Percentiles rank a stretch among this genome's conserved stretches.
phyloP scores from a whole-genome alignment of 208 protist genomes.

The Blastocrithidia nonstop region DNA sequence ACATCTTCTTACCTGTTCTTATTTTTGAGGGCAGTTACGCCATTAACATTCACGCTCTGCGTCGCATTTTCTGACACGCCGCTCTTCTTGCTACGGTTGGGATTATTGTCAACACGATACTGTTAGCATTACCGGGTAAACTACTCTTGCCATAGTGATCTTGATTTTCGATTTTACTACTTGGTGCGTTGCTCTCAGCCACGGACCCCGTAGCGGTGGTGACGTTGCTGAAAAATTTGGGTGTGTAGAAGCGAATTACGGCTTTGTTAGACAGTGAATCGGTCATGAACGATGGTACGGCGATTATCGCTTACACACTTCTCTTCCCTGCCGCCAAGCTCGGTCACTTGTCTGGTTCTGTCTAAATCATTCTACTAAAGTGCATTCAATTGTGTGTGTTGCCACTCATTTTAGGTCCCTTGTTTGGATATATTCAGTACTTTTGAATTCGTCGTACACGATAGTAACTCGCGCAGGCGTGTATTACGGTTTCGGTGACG shows the following conservation, averaged over 20 bases:
- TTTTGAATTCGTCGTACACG: conserved; percentile 44
- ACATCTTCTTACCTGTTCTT: conserved; percentile 82
- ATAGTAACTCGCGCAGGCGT: conserved; percentile 38
- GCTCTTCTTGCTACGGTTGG: conserved; percentile 62
- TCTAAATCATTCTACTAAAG: conserved; percentile 21
- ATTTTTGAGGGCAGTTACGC: conserved; percentile 81
- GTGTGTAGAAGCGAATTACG: conserved; percentile 53
- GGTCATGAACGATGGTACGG: conserved; percentile 83
- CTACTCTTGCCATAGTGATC: conserved; percentile 38
- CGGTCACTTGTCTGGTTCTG: conserved; percentile 13
- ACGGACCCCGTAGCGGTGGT: conserved; percentile 87
- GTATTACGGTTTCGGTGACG: conserved; percentile 66
- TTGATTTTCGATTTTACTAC: conserved; percentile 46
- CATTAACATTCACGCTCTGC: conserved; percentile 60
- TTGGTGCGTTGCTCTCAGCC: conserved; percentile 73
- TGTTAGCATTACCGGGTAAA: conserved; percentile 34
- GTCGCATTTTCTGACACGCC: conserved; percentile 45
- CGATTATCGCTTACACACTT: conserved; percentile 76
- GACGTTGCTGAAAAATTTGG: conserved; percentile 65
- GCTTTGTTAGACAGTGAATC: conserved; percentile 79
- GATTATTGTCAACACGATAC: conserved; percentile 48
- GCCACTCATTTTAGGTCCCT: conserved; percentile 37
- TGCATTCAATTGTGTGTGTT: conserved; percentile 26
- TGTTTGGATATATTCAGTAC: conserved; percentile 51
- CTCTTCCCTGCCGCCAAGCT: conserved; percentile 42